Evolutionary conservation across 805 yeast species (phyloP).

Genomic region (Starmerella bacillaris): DNA sequence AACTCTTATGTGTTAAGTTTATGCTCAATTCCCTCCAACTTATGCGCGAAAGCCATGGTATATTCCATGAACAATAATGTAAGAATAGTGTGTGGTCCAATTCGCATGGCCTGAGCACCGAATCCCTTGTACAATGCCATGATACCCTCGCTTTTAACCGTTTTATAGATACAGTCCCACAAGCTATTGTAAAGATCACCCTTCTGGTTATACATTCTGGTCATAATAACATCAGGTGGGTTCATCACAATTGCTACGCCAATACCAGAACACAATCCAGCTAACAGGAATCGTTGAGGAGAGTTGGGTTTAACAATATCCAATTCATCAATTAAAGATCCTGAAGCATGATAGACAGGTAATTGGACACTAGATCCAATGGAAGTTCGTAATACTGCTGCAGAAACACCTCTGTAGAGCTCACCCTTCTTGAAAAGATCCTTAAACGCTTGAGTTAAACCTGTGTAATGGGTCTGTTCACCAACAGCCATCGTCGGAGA

Average conservation of each 20-base stretch:
- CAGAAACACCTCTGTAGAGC: constrained; percentile 77
- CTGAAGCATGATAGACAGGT: constrained; percentile 72
- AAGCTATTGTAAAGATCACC: constrained; percentile 77
- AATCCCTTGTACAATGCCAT: constrained; percentile 86
- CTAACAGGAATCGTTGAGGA: constrained; percentile 8
- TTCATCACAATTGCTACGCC: constrained; percentile 94
- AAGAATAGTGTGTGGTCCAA: constrained; percentile 82
- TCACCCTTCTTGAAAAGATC: constrained; percentile 55
- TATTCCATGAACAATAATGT: constrained; percentile 92
- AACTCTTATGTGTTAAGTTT: background rate
- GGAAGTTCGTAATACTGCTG: constrained; percentile 87
- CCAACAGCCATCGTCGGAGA: constrained; percentile 56
- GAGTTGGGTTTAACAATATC: constrained; percentile 33
- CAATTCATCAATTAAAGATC: constrained; percentile 38
- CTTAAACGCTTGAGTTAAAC: constrained; percentile 47
- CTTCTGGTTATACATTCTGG: constrained; percentile 88
- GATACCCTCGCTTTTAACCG: constrained; percentile 67
- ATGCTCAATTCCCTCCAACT: constrained; percentile 25
- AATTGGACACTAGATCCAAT: constrained; percentile 90
- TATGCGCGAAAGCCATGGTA: constrained; percentile 47
- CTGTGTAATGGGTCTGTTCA: constrained; percentile 74
- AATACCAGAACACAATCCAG: constrained; percentile 46
- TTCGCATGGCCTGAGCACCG: constrained; percentile 76
- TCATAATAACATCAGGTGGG: constrained; percentile 90
- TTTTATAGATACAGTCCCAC: constrained; percentile 71